Evolutionary conservation across 805 yeast genomes (phyloP).

Genomic region (Nadsonia fulvescens): DNA sequence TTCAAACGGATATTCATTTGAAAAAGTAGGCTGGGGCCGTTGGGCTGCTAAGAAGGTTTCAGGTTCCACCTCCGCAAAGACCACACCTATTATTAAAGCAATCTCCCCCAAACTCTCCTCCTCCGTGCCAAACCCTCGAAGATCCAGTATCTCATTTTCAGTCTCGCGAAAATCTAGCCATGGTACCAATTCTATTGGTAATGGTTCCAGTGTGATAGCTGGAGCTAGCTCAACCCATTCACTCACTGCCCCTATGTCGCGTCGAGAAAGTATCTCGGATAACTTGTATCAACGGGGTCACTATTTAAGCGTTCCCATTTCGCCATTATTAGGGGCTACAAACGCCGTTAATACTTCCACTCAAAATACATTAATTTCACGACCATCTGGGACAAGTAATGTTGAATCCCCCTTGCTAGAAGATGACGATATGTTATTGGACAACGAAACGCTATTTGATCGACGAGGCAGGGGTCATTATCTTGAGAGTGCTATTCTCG

Average conservation of each 20-base stretch:
- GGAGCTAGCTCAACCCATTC: no score
- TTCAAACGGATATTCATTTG: conserved; percentile 41
- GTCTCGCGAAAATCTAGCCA: no score
- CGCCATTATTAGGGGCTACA: conserved; percentile 17
- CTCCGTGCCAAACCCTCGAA: no score
- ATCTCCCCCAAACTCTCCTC: conserved; percentile 13
- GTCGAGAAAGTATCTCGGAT: no score
- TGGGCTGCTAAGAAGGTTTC: conserved; percentile 61
- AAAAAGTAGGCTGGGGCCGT: conserved; percentile 96
- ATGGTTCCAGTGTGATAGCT: no score
- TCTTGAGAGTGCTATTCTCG: conserved; percentile 8
- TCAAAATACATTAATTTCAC: no score
- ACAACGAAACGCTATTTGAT: conserved; percentile 9
- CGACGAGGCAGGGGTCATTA: conserved; percentile 6
- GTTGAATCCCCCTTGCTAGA: conserved; percentile 16
- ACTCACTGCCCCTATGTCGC: no score
- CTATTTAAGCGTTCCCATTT: no score
- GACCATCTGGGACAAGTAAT: conserved; percentile 14
- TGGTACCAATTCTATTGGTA: no score
- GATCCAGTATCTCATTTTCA: no score
- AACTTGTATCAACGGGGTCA: no score
- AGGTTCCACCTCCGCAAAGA: conserved; percentile 21
- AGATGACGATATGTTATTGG: conserved; percentile 18
- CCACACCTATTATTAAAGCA: conserved; percentile 3
- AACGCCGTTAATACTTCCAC: no score